Percentiles rank a stretch among this genome's conserved stretches.
Evolutionary conservation across 192 early-diverging fungal genomes (phyloP).

Genomic region (Phycomyces blakesleeanus): DNA sequence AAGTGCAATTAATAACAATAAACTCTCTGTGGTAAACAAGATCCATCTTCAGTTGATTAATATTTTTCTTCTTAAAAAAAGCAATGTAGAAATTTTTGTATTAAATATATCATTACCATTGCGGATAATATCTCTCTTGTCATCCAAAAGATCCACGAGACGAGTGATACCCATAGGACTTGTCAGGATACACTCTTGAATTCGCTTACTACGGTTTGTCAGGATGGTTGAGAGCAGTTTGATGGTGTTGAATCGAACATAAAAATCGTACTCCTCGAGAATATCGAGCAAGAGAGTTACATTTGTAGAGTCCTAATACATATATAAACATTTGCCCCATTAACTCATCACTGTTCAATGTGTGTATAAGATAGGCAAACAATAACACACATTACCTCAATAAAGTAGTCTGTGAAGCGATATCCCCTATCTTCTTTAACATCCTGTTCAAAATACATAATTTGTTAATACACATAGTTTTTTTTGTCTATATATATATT

Average conservation of each 20-base stretch:
- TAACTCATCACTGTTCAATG: too few relatives aligned
- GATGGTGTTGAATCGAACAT: slow-evolving; percentile 88
- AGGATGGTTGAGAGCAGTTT: slow-evolving; percentile 81
- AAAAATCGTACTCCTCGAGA: slow-evolving; percentile 90
- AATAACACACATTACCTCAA: slow-evolving; percentile 32
- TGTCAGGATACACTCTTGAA: slow-evolving; percentile 86
- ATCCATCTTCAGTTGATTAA: too few relatives aligned
- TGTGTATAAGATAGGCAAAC: not conserved
- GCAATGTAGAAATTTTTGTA: not conserved
- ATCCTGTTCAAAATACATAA: not conserved
- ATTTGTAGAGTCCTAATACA: slow-evolving; percentile 58
- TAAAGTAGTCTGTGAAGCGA: slow-evolving; percentile 40
- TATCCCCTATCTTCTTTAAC: slow-evolving; percentile 15
- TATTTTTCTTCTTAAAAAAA: too few relatives aligned
- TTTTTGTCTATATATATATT: too few relatives aligned
- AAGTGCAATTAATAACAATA: slow-evolving; percentile 85
- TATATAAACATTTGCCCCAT: slow-evolving; percentile 11
- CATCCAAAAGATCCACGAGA: slow-evolving; percentile 92
- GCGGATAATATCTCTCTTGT: slow-evolving; percentile 90
- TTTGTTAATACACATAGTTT: too few relatives aligned
- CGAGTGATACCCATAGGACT: slow-evolving; percentile 80
- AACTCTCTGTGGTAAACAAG: slow-evolving; percentile 63
- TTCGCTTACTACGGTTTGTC: slow-evolving; percentile 46
- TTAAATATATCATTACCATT: slow-evolving; percentile 59
- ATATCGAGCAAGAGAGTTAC: slow-evolving; percentile 82